A percentile compares a stretch with the other conserved stretches of the same genome.
phyloP scores from a whole-genome alignment of 805 yeast genomes.

The Kurtzmaniella cleridarum region DNA sequence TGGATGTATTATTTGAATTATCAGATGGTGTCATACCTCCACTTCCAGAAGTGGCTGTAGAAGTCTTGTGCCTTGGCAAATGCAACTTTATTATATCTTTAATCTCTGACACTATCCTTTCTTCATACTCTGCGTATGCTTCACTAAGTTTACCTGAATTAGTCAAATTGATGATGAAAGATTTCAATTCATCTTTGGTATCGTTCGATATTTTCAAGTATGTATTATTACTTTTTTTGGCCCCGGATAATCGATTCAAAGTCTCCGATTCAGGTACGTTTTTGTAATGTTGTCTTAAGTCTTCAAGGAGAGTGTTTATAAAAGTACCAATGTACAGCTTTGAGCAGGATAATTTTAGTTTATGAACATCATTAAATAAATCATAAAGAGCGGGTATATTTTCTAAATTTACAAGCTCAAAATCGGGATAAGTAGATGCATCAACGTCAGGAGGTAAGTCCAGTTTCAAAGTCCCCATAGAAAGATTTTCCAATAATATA shows the following conservation, averaged over 20 bases:
- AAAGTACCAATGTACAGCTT: slow-evolving; percentile 59
- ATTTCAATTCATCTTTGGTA: slow-evolving; percentile 40
- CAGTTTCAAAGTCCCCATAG: slow-evolving; percentile 40
- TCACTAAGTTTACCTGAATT: slow-evolving; percentile 56
- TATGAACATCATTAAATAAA: slow-evolving; percentile 48
- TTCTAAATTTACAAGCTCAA: slow-evolving; percentile 37
- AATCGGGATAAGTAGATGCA: slow-evolving; percentile 16
- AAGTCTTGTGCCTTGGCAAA: slow-evolving; percentile 41
- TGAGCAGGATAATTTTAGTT: slow-evolving; percentile 61
- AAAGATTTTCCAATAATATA: slow-evolving; percentile 50
- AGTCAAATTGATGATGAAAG: slow-evolving; percentile 49
- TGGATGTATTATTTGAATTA: slow-evolving; percentile 20
- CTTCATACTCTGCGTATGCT: slow-evolving; percentile 64
- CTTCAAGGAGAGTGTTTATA: slow-evolving; percentile 49
- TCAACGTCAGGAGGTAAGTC: slow-evolving; percentile 11
- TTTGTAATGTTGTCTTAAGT: slow-evolving; percentile 55
- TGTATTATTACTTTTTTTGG: slow-evolving; percentile 22
- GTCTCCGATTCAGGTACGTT: slow-evolving; percentile 44
- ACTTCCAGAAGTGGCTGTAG: slow-evolving; percentile 7
- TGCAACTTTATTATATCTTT: slow-evolving; percentile 63
- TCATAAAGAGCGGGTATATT: slow-evolving; percentile 45
- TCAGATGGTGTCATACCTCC: slow-evolving; percentile 16
- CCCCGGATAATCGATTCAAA: slow-evolving; percentile 40
- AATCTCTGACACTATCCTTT: slow-evolving; percentile 60
- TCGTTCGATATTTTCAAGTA: slow-evolving; percentile 34